These are phyloP conservation scores for Chaetoceros tenuissimus DNA, from an alignment of 108 stramenopile species.

Conservation along the genomic window DNA sequence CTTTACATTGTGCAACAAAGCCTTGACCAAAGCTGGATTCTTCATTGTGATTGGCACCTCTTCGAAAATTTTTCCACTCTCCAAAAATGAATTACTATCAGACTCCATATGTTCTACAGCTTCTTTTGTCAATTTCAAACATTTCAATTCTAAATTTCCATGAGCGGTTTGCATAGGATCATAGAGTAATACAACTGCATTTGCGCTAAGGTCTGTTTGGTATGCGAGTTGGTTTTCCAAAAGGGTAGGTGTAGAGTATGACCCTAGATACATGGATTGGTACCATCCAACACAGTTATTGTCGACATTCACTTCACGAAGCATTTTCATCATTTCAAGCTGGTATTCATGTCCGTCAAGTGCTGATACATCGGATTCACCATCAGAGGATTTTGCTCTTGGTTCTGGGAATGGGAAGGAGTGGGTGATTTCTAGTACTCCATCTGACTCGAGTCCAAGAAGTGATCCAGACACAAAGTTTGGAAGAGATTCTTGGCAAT, in stretches of 20 bases:
- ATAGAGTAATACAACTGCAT: constrained; percentile 93
- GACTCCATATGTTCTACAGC: constrained; percentile 61
- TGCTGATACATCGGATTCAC: constrained; percentile 51
- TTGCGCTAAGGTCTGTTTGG: constrained; percentile 90
- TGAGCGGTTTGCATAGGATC: constrained; percentile 91
- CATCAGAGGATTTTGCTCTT: constrained; percentile 32
- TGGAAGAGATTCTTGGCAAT: constrained; percentile 93
- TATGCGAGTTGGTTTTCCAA: constrained; percentile 92
- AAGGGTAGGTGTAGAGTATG: constrained; percentile 79
- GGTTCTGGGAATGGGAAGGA: constrained; percentile 82
- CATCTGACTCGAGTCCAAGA: constrained; percentile 81
- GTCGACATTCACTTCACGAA: constrained; percentile 96
- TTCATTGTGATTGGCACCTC: constrained; percentile 85
- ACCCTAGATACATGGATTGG: constrained; percentile 93
- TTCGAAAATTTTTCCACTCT: constrained; percentile 84
- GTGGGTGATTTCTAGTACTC: constrained; percentile 87
- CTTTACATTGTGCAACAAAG: constrained; percentile 73
- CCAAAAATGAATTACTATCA: constrained; percentile 59
- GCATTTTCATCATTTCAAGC: constrained; percentile 98
- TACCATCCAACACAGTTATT: constrained; percentile 99
- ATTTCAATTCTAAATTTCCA: constrained; percentile 87
- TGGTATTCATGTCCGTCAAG: constrained; percentile 84
- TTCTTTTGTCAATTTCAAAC: constrained; percentile 87
- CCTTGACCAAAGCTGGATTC: constrained; percentile 81
- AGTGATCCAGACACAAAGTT: constrained; percentile 91